Evolutionary conservation across 2,329 filamentous ascomycete species (phyloP).

Genomic region (Claviceps sorghi): DNA sequence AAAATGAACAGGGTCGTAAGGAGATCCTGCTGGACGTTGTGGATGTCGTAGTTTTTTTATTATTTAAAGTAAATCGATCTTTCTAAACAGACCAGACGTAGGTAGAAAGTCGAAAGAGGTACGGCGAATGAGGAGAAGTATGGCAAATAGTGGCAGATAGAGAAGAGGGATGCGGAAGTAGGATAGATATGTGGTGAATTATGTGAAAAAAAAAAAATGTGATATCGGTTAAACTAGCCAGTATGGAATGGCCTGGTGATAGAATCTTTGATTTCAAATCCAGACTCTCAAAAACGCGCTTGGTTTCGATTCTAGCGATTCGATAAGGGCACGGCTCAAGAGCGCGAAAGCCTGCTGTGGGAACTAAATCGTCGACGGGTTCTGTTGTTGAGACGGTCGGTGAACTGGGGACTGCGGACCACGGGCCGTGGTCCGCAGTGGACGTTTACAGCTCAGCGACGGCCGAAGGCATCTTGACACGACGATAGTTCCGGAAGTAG

Average conservation of each 20-base stretch:
- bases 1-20: neutral
- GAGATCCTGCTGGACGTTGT: neutral
- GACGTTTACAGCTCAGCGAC: slow-evolving; percentile 85
- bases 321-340: slow-evolving; percentile 14
- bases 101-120: neutral
- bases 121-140: neutral
- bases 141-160: neutral
- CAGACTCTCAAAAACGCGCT: slow-evolving; percentile 23
- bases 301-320: neutral
- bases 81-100: neutral
- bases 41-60: neutral
- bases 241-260: slow-evolving; percentile 15
- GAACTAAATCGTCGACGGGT: slow-evolving; percentile 49
- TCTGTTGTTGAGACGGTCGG: slow-evolving; percentile 42
- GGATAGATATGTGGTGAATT: too few relatives aligned
- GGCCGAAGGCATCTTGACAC: slow-evolving; percentile 58
- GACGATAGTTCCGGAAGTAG: slow-evolving; percentile 47
- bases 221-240: slow-evolving; percentile 11
- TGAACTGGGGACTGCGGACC: slow-evolving; percentile 78
- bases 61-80: neutral
- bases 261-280: slow-evolving; percentile 21
- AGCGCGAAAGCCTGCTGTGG: slow-evolving; percentile 37
- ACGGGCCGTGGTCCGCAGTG: slow-evolving; percentile 50
- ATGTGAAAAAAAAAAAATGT: too few relatives aligned
- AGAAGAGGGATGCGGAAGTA: neutral